Conservation (phyloP, 306 rosid genomes). For the Spatholobus suberectus region DNA sequence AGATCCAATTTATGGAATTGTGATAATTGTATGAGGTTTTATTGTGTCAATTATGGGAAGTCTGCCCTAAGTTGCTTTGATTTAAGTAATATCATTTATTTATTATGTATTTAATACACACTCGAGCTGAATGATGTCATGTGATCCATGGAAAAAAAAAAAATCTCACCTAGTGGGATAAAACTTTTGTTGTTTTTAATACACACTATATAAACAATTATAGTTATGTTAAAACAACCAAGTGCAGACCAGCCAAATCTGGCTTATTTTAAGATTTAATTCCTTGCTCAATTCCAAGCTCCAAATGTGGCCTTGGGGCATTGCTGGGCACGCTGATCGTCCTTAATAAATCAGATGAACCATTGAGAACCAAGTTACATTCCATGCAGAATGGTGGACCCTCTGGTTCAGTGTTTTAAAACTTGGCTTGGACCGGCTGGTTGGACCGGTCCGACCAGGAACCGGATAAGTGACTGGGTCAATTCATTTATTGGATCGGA, state of each 20-base stretch:
- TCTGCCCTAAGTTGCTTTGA: not conserved
- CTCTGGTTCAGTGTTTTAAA: no score
- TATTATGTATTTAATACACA: not conserved
- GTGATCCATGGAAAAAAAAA: not conserved
- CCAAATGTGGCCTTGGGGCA: conserved; percentile 10
- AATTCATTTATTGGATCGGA: no score
- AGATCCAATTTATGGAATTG: not conserved
- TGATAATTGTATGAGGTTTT: not conserved
- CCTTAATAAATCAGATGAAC: conserved; percentile 30
- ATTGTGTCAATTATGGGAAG: not conserved
- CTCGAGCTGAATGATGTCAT: not conserved
- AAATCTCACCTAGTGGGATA: not conserved
- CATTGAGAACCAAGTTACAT: conserved; percentile 36
- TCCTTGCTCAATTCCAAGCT: conserved; percentile 6
- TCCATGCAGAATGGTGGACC: conserved; percentile 20
- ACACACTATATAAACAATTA: not conserved
- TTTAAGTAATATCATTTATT: not conserved
- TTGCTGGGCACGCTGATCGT: conserved; percentile 10
- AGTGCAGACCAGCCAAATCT: not conserved
- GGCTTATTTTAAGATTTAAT: conserved; percentile 20
- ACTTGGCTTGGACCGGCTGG: no score
- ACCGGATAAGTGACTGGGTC: no score
- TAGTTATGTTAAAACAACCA: conserved; percentile 19
- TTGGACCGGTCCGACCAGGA: no score
- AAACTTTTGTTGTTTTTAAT: not conserved